Percentiles rank a stretch among this genome's conserved stretches.
phyloP scores from a whole-genome alignment of 2,329 filamentous ascomycete genomes.

The Aspergillus thermomutatus region DNA sequence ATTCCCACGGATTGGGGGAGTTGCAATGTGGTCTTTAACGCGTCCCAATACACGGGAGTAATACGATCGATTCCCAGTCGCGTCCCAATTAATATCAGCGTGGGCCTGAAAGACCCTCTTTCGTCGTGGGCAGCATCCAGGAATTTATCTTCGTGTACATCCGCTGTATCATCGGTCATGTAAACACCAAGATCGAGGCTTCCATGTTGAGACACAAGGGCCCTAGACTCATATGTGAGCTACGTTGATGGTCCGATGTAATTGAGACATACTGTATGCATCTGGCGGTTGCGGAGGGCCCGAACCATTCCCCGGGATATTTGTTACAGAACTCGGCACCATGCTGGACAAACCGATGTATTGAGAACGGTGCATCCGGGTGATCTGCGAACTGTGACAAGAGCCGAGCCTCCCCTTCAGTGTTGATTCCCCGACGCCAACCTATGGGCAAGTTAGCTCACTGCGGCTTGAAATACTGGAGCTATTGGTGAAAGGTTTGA shows the following conservation, averaged over 20 bases:
- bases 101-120: constrained; percentile 69
- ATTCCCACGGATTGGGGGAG: constrained; percentile 94
- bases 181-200: constrained; percentile 73
- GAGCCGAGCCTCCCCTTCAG: constrained; percentile 64
- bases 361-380: constrained; percentile 81
- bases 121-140: constrained; percentile 70
- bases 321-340: constrained; percentile 86
- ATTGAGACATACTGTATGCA: constrained; percentile 75
- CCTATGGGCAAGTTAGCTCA: constrained; percentile 46
- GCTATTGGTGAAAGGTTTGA: constrained; percentile 3
- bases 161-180: constrained; percentile 81
- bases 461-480: constrained; percentile 15
- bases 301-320: constrained; percentile 97
- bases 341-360: constrained; percentile 89
- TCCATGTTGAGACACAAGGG: constrained; percentile 65
- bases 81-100: constrained; percentile 83
- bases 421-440: constrained; percentile 66
- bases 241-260: constrained; percentile 1
- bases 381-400: constrained; percentile 85
- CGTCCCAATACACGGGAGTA: constrained; percentile 91
- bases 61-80: constrained; percentile 90
- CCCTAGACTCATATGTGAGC: constrained; percentile 49
- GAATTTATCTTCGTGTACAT: constrained; percentile 90
- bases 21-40: constrained; percentile 78
- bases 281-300: constrained; percentile 88